phyloP scores from a whole-genome alignment of 2,329 filamentous ascomycete species.

The Daldinia sp. region DNA sequence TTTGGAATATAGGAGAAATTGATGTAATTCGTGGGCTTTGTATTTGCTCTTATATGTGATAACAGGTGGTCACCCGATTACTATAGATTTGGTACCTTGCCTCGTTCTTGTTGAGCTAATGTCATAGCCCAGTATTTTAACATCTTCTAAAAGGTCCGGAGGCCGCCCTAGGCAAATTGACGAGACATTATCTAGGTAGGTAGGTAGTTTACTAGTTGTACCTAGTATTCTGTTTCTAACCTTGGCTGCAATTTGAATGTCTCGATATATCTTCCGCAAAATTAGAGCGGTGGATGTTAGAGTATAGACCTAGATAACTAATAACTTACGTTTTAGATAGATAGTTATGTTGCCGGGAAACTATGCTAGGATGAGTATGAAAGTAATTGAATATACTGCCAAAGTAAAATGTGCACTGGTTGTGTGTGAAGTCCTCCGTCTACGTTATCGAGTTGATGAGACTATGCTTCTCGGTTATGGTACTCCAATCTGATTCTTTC shows the following conservation, averaged over 20 bases:
- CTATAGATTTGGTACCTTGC: not conserved
- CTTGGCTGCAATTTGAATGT: too few species aligned
- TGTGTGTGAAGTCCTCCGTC: not conserved
- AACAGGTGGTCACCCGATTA: not conserved
- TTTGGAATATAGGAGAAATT: not conserved
- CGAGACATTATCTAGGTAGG: not conserved
- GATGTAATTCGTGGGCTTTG: not conserved
- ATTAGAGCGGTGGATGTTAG: too few species aligned
- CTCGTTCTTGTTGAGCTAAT: not conserved
- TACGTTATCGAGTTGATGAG: not conserved
- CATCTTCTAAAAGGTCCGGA: conserved; percentile 12
- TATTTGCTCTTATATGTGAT: not conserved
- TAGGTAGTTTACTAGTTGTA: not conserved
- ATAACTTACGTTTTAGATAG: too few species aligned
- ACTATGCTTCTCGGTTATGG: not conserved
- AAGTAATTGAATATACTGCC: too few species aligned
- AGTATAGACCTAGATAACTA: too few species aligned
- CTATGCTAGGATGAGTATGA: too few species aligned
- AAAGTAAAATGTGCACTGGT: too few species aligned
- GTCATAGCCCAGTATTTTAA: too few species aligned
- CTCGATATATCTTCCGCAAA: too few species aligned
- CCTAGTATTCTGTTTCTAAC: too few species aligned
- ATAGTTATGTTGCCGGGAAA: too few species aligned
- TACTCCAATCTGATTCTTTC: not conserved
- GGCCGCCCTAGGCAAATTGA: not conserved